Percentiles rank a stretch among this genome's conserved stretches.
Conservation (phyloP, 352 stramenopile genomes). For the Phytophthora cactorum region DNA sequence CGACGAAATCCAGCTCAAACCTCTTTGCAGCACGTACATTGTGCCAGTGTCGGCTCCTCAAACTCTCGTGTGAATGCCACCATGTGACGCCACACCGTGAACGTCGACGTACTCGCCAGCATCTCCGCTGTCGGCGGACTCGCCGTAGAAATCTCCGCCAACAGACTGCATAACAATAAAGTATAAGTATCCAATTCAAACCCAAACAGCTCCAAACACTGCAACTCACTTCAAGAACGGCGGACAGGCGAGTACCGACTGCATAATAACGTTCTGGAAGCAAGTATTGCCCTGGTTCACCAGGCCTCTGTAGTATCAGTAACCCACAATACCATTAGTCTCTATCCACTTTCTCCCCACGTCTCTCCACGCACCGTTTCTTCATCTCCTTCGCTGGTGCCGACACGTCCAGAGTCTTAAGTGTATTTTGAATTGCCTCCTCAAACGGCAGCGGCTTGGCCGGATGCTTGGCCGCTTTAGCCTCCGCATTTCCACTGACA, state of each 20-base stretch:
- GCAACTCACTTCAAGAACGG: conserved; percentile 80
- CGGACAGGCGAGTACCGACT: conserved; percentile 79
- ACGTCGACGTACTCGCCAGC: conserved; percentile 50
- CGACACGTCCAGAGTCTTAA: conserved; percentile 58
- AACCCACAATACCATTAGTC: conserved; percentile 5
- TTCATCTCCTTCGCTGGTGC: conserved; percentile 83
- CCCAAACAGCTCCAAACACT: not conserved
- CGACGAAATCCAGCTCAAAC: not conserved
- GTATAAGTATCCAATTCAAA: not conserved
- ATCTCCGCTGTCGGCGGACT: conserved; percentile 53
- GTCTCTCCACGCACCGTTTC: conserved; percentile 54
- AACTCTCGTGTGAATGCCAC: conserved; percentile 83
- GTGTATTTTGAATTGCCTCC: conserved; percentile 67
- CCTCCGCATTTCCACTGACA: not conserved
- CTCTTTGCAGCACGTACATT: conserved; percentile 45
- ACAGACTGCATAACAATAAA: conserved; percentile 46
- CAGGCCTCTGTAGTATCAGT: conserved; percentile 51
- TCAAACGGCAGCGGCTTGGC: conserved; percentile 57
- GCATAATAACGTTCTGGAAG: conserved; percentile 90
- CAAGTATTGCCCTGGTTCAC: conserved; percentile 90
- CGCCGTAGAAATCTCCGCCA: conserved; percentile 67
- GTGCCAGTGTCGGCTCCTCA: conserved; percentile 75
- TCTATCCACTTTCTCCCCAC: not conserved
- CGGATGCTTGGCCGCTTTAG: conserved; percentile 5
- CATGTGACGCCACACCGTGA: conserved; percentile 82